phyloP scores from a whole-genome alignment of 768 basidiomycete genomes.

The Kwoniella sp. region DNA sequence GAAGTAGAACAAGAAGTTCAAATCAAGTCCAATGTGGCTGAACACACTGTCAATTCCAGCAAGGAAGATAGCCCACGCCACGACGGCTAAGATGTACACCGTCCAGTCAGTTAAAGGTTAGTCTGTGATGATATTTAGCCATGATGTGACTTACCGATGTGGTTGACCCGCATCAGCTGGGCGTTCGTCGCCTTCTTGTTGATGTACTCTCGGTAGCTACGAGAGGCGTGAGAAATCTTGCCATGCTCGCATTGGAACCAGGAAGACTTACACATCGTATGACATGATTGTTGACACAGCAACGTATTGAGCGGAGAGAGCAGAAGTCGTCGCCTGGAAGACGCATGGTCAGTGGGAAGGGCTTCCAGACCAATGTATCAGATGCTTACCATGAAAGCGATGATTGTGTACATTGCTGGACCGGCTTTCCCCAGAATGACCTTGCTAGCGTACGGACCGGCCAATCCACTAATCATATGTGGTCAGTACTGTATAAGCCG shows the following conservation, averaged over 20 bases:
- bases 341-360: not conserved
- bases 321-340: slow-evolving; percentile 20
- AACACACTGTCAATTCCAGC: slow-evolving; percentile 15
- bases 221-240: not conserved
- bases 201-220: slow-evolving; percentile 14
- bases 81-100: not conserved
- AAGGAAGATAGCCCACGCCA: slow-evolving; percentile 17
- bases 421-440: slow-evolving; percentile 17
- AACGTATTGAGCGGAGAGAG: slow-evolving; percentile 15
- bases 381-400: slow-evolving; percentile 14
- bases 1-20: slow-evolving; percentile 24
- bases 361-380: too few relatives aligned
- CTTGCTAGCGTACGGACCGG: slow-evolving; percentile 10
- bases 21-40: slow-evolving; percentile 14
- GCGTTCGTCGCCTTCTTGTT: slow-evolving; percentile 16
- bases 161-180: slow-evolving; percentile 18
- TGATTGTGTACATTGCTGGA: slow-evolving; percentile 22
- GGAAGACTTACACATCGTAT: slow-evolving; percentile 4
- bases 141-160: not conserved
- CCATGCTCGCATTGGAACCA: not conserved
- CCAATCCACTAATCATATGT: not conserved
- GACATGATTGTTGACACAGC: slow-evolving; percentile 14
- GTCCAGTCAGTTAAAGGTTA: not conserved
- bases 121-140: not conserved
- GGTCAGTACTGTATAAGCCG: not conserved